These are phyloP conservation scores for Spiraea crenata DNA, from an alignment of 331 rosid species.

Conservation along the genomic window DNA sequence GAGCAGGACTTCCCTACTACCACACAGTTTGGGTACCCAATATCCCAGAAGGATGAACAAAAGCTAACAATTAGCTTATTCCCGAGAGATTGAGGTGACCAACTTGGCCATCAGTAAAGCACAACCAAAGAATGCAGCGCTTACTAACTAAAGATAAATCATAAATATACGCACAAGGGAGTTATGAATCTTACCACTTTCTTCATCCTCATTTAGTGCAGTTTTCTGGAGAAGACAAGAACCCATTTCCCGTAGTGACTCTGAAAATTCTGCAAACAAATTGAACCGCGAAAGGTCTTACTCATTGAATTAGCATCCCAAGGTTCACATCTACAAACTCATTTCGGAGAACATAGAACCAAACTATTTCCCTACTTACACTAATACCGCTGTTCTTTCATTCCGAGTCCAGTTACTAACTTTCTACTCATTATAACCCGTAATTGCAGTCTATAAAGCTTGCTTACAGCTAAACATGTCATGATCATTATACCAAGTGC, in stretches of 20 bases:
- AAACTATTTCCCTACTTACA: not conserved
- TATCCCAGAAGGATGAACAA: not conserved
- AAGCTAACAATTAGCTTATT: not conserved
- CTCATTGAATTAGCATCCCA: not conserved
- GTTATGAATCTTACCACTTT: slow-evolving; percentile 55
- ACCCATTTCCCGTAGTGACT: slow-evolving; percentile 87
- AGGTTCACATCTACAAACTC: not conserved
- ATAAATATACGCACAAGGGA: not conserved
- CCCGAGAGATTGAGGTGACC: not conserved
- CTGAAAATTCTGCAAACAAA: slow-evolving; percentile 72
- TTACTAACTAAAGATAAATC: not conserved
- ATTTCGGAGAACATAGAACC: slow-evolving; percentile 3
- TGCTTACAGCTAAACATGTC: slow-evolving; percentile 8
- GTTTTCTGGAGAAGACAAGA: slow-evolving; percentile 96
- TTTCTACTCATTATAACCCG: not conserved
- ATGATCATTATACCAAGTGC: not conserved
- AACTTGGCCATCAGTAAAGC: not conserved
- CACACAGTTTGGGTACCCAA: not conserved
- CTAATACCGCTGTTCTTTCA: not conserved
- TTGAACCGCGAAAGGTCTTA: slow-evolving; percentile 1
- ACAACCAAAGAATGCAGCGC: not conserved
- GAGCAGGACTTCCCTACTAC: not conserved
- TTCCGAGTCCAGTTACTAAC: not conserved
- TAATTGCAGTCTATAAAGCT: not conserved
- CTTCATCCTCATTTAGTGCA: slow-evolving; percentile 85